Percentiles rank a stretch among this genome's conserved stretches.
Conservation (phyloP, 1,284 basidiomycete genomes). For the Stereum hirsutum region DNA sequence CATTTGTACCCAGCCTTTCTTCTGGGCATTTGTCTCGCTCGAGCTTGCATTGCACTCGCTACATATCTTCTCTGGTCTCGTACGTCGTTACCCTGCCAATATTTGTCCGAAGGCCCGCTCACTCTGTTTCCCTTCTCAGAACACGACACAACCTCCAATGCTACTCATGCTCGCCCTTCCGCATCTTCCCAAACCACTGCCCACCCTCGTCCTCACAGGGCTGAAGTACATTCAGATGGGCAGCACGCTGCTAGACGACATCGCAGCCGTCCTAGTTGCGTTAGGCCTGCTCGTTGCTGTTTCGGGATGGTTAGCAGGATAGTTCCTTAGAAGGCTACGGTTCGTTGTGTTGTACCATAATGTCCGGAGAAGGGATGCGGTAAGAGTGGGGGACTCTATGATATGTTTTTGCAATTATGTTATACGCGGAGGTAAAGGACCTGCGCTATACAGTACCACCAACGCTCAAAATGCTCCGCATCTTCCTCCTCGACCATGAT, state of each 20-base stretch:
- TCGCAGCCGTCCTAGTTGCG: conserved; percentile 56
- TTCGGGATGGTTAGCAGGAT: conserved; percentile 1
- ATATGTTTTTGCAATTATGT: too few species aligned
- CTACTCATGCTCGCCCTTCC: conserved; percentile 52
- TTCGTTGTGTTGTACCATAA: too few species aligned
- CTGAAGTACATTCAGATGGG: conserved; percentile 62
- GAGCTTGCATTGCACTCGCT: conserved; percentile 61
- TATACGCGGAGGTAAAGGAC: too few species aligned
- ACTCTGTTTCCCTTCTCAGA: conserved; percentile 29
- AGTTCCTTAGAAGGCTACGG: too few species aligned
- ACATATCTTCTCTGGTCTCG: conserved; percentile 58
- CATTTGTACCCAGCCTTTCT: conserved; percentile 48
- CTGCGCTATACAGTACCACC: too few species aligned
- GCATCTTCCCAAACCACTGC: conserved; percentile 55
- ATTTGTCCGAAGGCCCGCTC: conserved; percentile 3
- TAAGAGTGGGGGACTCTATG: too few species aligned
- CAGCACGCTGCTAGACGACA: conserved; percentile 54
- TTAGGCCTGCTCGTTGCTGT: conserved; percentile 17
- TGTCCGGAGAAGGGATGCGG: too few species aligned
- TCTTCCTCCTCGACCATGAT: too few species aligned
- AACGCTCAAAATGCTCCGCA: too few species aligned
- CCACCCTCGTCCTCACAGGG: conserved; percentile 46
- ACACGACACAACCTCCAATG: conserved; percentile 46
- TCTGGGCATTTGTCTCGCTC: conserved; percentile 68
- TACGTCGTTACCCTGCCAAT: conserved; percentile 25